Evolutionary conservation across 129 eudicot genomes (phyloP).

Genomic region (Tanacetum coccineum): DNA sequence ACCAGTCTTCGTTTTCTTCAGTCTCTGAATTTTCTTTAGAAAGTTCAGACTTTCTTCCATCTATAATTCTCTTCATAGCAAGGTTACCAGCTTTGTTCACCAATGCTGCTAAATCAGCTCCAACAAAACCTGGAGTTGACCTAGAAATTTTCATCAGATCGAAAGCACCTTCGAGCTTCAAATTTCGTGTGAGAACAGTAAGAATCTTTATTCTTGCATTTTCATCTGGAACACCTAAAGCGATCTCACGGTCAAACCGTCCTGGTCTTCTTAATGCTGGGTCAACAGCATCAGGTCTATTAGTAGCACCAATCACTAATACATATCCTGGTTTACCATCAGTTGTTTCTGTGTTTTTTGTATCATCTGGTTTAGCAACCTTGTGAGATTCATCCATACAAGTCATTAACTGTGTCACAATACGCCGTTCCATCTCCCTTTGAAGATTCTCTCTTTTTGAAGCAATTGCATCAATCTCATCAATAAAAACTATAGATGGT

Average conservation of each 20-base stretch:
- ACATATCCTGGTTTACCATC: conserved; percentile 51
- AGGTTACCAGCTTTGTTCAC: conserved; percentile 57
- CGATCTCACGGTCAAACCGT: conserved; percentile 65
- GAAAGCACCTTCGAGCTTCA: conserved; percentile 56
- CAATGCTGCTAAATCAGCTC: conserved; percentile 68
- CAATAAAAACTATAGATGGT: conserved; percentile 87
- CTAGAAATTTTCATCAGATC: conserved; percentile 59
- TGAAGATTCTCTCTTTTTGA: conserved; percentile 78
- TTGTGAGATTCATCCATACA: conserved; percentile 76
- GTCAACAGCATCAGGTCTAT: conserved; percentile 83
- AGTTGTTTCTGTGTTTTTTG: neutral
- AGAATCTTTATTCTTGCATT: conserved; percentile 66
- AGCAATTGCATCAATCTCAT: conserved; percentile 94
- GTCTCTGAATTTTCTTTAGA: conserved; percentile 27
- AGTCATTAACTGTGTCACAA: conserved; percentile 80
- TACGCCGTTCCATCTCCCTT: conserved; percentile 46
- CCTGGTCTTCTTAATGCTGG: conserved; percentile 81
- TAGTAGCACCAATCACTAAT: conserved; percentile 79
- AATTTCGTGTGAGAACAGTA: conserved; percentile 39
- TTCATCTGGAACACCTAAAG: conserved; percentile 77
- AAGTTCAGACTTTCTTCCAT: conserved; percentile 40
- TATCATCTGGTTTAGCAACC: too few species aligned
- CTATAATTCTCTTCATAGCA: conserved; percentile 65
- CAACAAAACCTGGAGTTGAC: conserved; percentile 77
- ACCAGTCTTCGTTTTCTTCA: conserved; percentile 46